Evolutionary conservation across 202 grass and related monocot species (phyloP), one percentile per base, ranked within the genome.

Genomic region (Schoenoplectus tabernaemontani): DNA sequence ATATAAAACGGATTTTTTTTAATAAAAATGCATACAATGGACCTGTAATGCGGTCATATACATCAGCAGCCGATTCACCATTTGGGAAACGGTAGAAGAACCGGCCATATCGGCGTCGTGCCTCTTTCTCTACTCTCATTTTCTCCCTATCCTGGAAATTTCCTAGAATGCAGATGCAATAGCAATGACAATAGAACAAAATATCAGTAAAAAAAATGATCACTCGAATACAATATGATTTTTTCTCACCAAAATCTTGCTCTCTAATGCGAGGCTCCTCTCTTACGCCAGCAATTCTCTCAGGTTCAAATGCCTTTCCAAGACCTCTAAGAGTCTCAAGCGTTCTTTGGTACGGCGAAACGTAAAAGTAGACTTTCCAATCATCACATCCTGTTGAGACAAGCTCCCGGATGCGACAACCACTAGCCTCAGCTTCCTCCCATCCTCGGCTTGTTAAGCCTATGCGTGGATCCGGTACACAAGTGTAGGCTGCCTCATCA

Each of bases 321-420:
- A 97, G 63, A 13, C 93, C 88, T 34, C 83, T 76, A 2, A 91
- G 90, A 9, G 93, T 93, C 88, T 97, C 87, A 0, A 91, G 87
- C 0, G 85, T 87, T 30, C 93, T 83, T 2, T 77, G 87, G 89
- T 97, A 97, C 1, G 91, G 89, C 0, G 89, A 93, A 2, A 90
- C 91, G 77, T 97, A 93, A 80, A 97, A 91, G 81, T 93, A 97
- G 0, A 91, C 93, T 86, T 89, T 93, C 93, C 93, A 91, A 54
- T 83, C 83, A 12, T 85, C 81, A 20, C 0, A 60, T 44, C 0
- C 77, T 69, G 6, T 64, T 10, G 33, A 41, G 5, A 60, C 36
- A 36, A 97, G 88, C 4, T 67, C 11, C 0, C 79, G 84, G 2
- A 97, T 85, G 42, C 88, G 81, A 9, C 63, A 74, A 28, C 93